Conservation (phyloP, 768 basidiomycete species). For the Russula lepida region DNA sequence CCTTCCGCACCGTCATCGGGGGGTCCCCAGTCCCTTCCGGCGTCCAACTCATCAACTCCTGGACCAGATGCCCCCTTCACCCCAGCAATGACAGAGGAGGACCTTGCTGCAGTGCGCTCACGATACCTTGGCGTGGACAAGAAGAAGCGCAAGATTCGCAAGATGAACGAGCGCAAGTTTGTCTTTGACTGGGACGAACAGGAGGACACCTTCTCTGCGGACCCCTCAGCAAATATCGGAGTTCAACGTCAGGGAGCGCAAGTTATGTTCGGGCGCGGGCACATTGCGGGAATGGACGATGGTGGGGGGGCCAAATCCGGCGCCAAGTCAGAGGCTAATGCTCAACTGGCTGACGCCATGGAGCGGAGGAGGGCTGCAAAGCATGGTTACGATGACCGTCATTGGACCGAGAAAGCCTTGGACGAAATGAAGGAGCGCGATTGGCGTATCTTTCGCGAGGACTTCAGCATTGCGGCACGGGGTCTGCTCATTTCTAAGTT, state of each 20-base stretch:
- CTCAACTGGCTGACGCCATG: slow-evolving; percentile 68
- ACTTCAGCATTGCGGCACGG: slow-evolving; percentile 91
- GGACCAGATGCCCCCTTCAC: slow-evolving; percentile 36
- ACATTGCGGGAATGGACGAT: slow-evolving; percentile 82
- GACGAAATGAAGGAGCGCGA: slow-evolving; percentile 94
- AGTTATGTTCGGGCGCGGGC: slow-evolving; percentile 82
- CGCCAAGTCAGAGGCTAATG: slow-evolving; percentile 27
- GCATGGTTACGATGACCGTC: slow-evolving; percentile 82
- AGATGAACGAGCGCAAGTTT: slow-evolving; percentile 94
- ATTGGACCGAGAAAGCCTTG: slow-evolving; percentile 94
- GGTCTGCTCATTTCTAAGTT: slow-evolving; percentile 37
- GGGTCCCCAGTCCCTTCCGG: slow-evolving; percentile 15
- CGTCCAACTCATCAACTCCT: slow-evolving; percentile 24
- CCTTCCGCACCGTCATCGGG: slow-evolving; percentile 45
- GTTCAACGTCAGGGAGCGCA: slow-evolving; percentile 72
- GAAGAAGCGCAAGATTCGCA: slow-evolving; percentile 90
- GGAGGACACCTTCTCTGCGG: slow-evolving; percentile 84
- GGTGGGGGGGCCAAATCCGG: slow-evolving; percentile 36
- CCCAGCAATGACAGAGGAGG: slow-evolving; percentile 71
- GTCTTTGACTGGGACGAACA: slow-evolving; percentile 99
- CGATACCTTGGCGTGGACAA: slow-evolving; percentile 92
- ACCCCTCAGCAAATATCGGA: slow-evolving; percentile 64
- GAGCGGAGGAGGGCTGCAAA: slow-evolving; percentile 78
- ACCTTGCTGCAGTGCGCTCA: slow-evolving; percentile 77
- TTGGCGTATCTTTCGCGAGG: slow-evolving; percentile 98